Base-by-base conservation (phyloP, 441 rosid genomes). In the Pelargonium australe region DNA sequence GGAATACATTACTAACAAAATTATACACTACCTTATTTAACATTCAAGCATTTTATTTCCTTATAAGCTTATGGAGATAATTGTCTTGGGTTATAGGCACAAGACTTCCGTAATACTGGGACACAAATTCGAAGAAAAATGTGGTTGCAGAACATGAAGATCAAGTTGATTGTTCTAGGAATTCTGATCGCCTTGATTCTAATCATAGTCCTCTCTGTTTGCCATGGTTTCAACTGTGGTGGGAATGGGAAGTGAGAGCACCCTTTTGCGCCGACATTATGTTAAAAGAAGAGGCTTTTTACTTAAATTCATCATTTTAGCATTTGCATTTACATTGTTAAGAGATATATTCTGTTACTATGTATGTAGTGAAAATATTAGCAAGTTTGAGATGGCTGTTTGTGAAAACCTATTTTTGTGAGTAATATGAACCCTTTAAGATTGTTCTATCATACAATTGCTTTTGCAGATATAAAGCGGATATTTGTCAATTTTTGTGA, bases 101-200 rank as follows among this genome's bases (percentile, higher is more conserved):
- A 89, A 80, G 89, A 86, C 68, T 91, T 89, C 51, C 79, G 84
- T 51, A 76, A 34, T 20, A 73, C 78, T 0, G 90, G 90, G 49
- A 84, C 90, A 0, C 77, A 81, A 72, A 83, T 89, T 62, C 72
- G 85, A 69, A 83, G 91, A 75, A 89, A 86, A 78, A 89, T 87
- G 97, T 91, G 93, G 95, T 68, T 87, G 65, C 88, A 87, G 75
- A 89, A 87, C 81, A 89, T 85, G 90, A 91, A 89, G 80, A 79
- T 85, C 63, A 87, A 89, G 76, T 80, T 83, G 70, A 85, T 86
- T 61, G 93, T 89, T 43, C 71, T 91, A 64, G 88, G 80, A 19
- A 89, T 89, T 40, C 67, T 89, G 79, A 73, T 87, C 14, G 86
- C 91, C 43, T 75, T 89, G 85, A 86, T 87, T 64, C 85, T 91